Conservation (phyloP, 305 asterid genomes). For the Fraxinus albicans region DNA sequence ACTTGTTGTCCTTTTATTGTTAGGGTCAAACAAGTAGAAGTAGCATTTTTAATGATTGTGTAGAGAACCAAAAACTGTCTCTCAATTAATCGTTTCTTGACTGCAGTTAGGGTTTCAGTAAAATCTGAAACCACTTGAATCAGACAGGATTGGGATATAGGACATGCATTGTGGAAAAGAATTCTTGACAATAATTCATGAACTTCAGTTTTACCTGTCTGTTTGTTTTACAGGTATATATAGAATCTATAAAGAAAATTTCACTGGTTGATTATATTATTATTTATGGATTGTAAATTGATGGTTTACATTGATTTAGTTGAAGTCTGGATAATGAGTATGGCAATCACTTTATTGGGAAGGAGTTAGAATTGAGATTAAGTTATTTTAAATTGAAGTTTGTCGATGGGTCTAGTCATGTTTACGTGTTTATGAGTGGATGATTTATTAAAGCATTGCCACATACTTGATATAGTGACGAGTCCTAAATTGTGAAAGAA, state of each 20-base stretch:
- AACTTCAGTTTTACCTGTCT: neutral
- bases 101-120: neutral
- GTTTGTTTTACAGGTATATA: neutral
- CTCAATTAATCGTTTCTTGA: slow-evolving; percentile 9
- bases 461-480: neutral
- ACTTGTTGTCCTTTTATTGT: neutral
- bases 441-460: neutral
- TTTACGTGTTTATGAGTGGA: neutral
- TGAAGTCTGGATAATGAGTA: neutral
- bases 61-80: slow-evolving; percentile 15
- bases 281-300: neutral
- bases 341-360: neutral
- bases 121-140: slow-evolving; percentile 32
- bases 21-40: neutral
- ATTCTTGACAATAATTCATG: neutral
- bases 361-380: neutral
- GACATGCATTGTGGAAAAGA: neutral
- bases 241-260: neutral
- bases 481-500: neutral
- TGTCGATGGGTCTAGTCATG: neutral
- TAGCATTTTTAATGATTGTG: neutral
- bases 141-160: slow-evolving; percentile 26
- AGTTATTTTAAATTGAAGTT: neutral
- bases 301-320: neutral
- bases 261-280: neutral